Evolutionary conservation across 495 filamentous ascomycete species (phyloP), one percentile per base, ranked within the genome.

Genomic region (Tirmania nivea): DNA sequence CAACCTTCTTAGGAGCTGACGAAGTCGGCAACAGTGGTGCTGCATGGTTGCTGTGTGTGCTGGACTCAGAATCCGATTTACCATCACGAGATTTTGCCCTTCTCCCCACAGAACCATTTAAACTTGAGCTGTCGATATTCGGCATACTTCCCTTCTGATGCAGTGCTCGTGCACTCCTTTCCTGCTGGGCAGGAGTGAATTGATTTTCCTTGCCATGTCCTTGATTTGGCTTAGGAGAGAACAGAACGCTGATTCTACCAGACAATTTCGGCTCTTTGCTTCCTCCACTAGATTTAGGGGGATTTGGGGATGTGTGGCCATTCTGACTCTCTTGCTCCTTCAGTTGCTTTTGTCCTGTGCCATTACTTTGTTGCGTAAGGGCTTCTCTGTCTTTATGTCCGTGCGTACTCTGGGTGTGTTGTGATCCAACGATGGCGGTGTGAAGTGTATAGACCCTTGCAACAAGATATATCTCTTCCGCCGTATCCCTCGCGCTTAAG

Each of bases 381-480:
- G 34, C 12, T 3, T 45, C 39, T 14, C 39, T 14, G 12, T 45
- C 39, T 19, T 45, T 45, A 50, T 17, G 25, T 17, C 12, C 11
- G 12, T 50, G 48, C 5, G n/a, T 50, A 31, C 25, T 16, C 6
- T 20, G n/a, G 6, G n/a, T 19, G 20, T 17, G n/a, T 19, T 14
- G 39, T 14, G 17, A 14, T n/a, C 49, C 42, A 20, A 55, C 50
- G 1, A 56, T n/a, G 31, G 58, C 48, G 7, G 59, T 55, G 34
- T 59, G 52, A 34, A 57, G 69, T 8, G 78, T 75, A 34, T 84
- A 77, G 31, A 94, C 75, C 56, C 83, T 83, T 51, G 87, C 81
- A n/a, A 94, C 78, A 1, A 96, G 71, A 62, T 81, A 96, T 31
- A 95, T 64, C 49, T 87, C 76, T 54, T 94, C 85, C 20, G 86